Conservation (phyloP, 225 moss, liverwort and hornwort genomes). For the Climacium dendroides region DNA sequence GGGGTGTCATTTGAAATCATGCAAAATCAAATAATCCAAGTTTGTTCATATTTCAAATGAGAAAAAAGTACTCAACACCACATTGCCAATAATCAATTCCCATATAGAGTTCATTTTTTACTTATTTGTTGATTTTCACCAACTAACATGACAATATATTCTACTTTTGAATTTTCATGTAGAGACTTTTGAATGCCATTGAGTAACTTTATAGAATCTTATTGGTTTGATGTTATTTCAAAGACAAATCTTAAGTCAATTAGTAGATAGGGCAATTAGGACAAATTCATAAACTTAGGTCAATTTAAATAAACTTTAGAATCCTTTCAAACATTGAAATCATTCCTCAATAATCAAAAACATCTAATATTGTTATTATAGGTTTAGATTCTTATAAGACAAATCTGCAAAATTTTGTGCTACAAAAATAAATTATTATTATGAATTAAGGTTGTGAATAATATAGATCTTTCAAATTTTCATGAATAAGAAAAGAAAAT, state of each 20-base stretch:
- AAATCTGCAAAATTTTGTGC: not conserved
- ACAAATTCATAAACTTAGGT: not conserved
- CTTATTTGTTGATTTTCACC: not conserved
- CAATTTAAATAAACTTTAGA: not conserved
- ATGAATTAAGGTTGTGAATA: not conserved
- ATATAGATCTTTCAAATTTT: not conserved
- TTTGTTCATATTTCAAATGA: not conserved
- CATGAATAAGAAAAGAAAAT: not conserved
- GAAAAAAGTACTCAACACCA: fast-evolving
- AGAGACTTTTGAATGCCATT: not conserved
- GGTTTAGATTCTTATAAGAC: not conserved
- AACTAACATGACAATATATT: not conserved
- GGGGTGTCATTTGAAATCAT: too few species aligned
- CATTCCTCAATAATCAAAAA: not conserved
- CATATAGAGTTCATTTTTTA: not conserved
- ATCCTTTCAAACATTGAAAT: not conserved
- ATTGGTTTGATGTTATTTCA: not conserved
- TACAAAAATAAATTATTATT: not conserved
- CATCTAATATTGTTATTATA: not conserved
- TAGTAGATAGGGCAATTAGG: not conserved
- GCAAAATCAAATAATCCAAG: not conserved
- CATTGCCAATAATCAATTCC: not conserved
- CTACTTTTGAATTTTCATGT: not conserved
- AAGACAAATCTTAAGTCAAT: not conserved
- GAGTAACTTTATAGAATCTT: too few species aligned